These are phyloP conservation scores for Aspergillus puulaauensis DNA, from an alignment of 2,329 filamentous ascomycete species.

Conservation along the genomic window DNA sequence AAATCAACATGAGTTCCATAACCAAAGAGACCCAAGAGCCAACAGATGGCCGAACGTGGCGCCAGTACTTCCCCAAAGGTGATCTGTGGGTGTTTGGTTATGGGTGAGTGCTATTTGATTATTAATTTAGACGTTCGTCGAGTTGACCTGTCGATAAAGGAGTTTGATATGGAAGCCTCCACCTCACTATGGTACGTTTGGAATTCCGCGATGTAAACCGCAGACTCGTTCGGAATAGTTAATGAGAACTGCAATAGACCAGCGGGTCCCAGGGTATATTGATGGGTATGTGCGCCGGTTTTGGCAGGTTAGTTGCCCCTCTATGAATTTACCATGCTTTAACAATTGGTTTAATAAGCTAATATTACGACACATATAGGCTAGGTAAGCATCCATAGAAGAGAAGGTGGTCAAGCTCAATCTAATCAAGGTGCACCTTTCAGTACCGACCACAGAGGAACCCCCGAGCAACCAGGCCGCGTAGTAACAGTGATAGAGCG, in stretches of 20 bases:
- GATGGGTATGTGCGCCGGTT: conserved; percentile 92
- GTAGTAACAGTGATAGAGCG: conserved; percentile 91
- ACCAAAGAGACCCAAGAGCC: conserved; percentile 24
- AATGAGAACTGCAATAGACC: conserved; percentile 59
- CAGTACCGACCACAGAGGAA: conserved; percentile 93
- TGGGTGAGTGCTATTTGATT: conserved; percentile 60
- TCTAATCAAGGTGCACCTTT: conserved; percentile 6
- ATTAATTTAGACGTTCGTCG: background rate
- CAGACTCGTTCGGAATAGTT: background rate
- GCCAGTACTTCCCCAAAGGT: conserved; percentile 45
- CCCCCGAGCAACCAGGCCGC: conserved; percentile 79
- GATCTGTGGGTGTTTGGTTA: conserved; percentile 98
- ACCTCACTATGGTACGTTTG: conserved; percentile 77
- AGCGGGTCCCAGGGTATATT: conserved; percentile 83
- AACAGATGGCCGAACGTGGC: conserved; percentile 41
- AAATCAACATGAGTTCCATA: conserved; percentile 1
- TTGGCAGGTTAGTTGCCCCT: conserved; percentile 75
- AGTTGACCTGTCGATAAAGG: conserved; percentile 48
- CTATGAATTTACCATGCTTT: background rate
- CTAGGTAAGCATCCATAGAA: conserved; percentile 25
- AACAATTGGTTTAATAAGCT: background rate
- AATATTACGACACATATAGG: conserved; percentile 18
- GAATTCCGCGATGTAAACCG: background rate
- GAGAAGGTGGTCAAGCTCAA: conserved; percentile 1
- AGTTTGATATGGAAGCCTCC: conserved; percentile 98